phyloP scores from a whole-genome alignment of 192 early-diverging fungal species.

The Polychytrium aggregatum region DNA sequence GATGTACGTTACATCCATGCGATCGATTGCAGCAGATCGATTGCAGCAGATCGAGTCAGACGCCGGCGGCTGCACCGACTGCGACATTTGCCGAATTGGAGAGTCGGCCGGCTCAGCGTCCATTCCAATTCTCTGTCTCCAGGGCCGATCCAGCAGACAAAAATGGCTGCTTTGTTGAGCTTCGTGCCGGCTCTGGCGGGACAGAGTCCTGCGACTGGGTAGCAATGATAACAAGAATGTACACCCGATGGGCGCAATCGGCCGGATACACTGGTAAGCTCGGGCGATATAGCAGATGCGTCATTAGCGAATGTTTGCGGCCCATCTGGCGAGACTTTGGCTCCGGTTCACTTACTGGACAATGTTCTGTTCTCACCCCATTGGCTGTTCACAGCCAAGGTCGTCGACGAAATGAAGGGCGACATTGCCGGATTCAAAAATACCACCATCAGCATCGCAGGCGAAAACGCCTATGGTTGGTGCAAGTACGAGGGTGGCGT shows the following conservation, averaged over 20 bases:
- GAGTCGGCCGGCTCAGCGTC: not conserved
- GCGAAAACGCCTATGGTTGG: constrained; percentile 39
- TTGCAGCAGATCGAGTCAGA: too few species aligned
- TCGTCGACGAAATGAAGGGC: constrained; percentile 28
- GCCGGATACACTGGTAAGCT: constrained; percentile 7
- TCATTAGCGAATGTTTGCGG: too few species aligned
- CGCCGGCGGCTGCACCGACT: not conserved
- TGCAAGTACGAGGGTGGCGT: constrained; percentile 39
- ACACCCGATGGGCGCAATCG: constrained; percentile 4
- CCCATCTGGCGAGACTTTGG: too few species aligned
- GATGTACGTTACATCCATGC: constrained; percentile 13
- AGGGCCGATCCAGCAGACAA: constrained; percentile 32
- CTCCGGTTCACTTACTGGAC: too few species aligned
- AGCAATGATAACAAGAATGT: constrained; percentile 16
- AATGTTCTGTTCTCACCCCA: not conserved
- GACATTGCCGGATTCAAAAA: constrained; percentile 36
- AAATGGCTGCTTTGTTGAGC: constrained; percentile 39
- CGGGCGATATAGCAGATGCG: not conserved
- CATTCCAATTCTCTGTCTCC: not conserved
- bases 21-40: too few species aligned
- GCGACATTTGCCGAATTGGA: not conserved
- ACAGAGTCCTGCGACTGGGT: constrained; percentile 38
- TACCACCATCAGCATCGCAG: constrained; percentile 26
- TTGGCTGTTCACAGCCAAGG: constrained; percentile 6
- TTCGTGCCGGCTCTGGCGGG: constrained; percentile 38